Evolutionary conservation across 1,284 basidiomycete species (phyloP), one percentile per base, ranked within the genome.

Genomic region (Rhodofomes roseus): DNA sequence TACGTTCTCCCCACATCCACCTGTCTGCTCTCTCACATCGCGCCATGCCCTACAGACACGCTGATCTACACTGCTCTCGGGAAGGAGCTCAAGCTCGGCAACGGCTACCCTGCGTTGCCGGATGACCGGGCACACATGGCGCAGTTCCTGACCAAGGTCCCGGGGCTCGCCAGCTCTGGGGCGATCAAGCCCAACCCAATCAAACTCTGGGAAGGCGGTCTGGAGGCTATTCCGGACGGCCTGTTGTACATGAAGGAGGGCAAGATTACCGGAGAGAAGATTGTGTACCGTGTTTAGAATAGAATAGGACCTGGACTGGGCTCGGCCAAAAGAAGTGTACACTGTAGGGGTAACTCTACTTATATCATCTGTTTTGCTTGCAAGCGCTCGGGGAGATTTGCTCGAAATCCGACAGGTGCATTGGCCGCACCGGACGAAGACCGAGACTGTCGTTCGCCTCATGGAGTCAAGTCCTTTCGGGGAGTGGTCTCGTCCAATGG

Each of bases 231-330:
- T 27, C 27, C 51, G 4, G 64, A 62, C 18, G 68, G 66, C 2
- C 52, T 70, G 27, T 40, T 64, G 46, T 65, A 62, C 50, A 62
- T 69, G 57, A 57, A 48, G 27, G 63, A 66, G 41, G 67, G 68
- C 34, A 67, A 65, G 57, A 53, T 56, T 57, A 66, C 66, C 40
- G 68, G 54, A 18, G 65, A 70, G 56, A 70, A 70, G 65, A 59
- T 70, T 22, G 68, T 70, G 14, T 62, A 62, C 22, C 50, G 60
- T 7, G 43, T 68, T 12, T 63, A 34, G 31, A 34, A 5, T 4
- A 11, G 31, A 34, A 5, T 4, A 11, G 31, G 31, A 34, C 31
- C n/a, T n/a, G n/a, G n/a, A n/a, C n/a, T n/a, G n/a, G n/a, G n/a
- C n/a, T n/a, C n/a, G n/a, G n/a, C n/a, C n/a, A n/a, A n/a, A n/a